A percentile compares a stretch with the other conserved stretches of the same genome.
Conservation (phyloP, 257 asterid genomes). For the Rauvolfia tetraphylla region DNA sequence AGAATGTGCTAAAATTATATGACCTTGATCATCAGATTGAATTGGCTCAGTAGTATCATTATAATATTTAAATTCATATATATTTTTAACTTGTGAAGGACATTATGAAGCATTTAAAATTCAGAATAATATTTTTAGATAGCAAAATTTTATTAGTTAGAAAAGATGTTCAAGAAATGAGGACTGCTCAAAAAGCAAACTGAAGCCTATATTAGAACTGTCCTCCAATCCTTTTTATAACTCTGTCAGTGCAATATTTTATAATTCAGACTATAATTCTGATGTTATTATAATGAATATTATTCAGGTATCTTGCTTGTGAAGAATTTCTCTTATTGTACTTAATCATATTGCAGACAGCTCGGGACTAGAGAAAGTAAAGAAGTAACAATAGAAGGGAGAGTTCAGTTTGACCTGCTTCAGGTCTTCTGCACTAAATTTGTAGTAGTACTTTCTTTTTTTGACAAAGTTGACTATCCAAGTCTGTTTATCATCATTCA, state of each 20-base stretch:
- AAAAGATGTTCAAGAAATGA: background rate
- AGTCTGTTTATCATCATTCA: constrained; percentile 1
- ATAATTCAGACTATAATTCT: background rate
- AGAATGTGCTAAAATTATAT: too few relatives aligned
- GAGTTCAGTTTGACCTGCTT: constrained; percentile 93
- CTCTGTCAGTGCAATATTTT: background rate
- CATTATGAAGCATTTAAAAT: background rate
- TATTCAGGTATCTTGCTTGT: constrained; percentile 16
- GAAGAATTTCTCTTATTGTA: constrained; percentile 31
- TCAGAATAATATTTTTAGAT: too few relatives aligned
- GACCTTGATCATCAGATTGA: too few relatives aligned
- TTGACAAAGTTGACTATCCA: background rate
- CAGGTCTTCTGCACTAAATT: constrained; percentile 55
- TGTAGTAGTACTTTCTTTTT: background rate
- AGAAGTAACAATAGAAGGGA: constrained; percentile 91
- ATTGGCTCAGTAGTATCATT: too few relatives aligned
- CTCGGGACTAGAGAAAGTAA: constrained; percentile 93
- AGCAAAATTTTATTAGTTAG: background rate
- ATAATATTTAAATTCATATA: too few relatives aligned
- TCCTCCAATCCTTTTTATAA: background rate
- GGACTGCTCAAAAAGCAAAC: too few relatives aligned
- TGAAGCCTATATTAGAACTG: background rate
- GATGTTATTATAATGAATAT: background rate
- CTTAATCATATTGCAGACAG: constrained; percentile 60
- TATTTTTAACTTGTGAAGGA: background rate